Evolutionary conservation across 2,329 filamentous ascomycete genomes (phyloP).

Genomic region (Purpureocillium lavendulum): DNA sequence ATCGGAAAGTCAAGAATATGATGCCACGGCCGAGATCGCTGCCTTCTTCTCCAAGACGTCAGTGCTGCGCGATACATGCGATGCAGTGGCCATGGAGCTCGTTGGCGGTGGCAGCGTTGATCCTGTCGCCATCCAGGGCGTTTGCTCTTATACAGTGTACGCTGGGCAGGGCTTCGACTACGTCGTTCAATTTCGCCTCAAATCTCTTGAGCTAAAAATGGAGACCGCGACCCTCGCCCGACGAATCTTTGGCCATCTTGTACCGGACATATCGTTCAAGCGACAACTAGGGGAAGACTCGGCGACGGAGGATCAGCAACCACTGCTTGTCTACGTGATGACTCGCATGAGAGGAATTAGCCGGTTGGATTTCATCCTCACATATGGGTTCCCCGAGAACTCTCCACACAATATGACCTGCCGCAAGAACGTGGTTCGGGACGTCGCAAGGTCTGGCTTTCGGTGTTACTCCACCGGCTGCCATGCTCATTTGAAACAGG

Average conservation of each 20-base stretch:
- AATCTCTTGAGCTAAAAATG: constrained; percentile 1
- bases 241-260: constrained; percentile 13
- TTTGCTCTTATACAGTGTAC: constrained; percentile 5
- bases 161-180: constrained; percentile 2
- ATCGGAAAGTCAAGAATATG: too few relatives aligned
- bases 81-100: constrained; percentile 1
- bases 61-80: constrained; percentile 1
- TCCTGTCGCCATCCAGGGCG: constrained; percentile 1
- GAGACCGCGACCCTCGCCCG: not conserved
- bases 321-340: constrained; percentile 28
- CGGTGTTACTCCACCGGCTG: constrained; percentile 6
- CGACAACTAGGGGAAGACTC: constrained; percentile 17
- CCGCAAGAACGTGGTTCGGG: constrained; percentile 24
- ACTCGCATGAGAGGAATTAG: constrained; percentile 22
- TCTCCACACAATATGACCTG: constrained; percentile 20
- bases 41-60: constrained; percentile 3
- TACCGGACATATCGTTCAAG: constrained; percentile 16
- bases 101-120: not conserved
- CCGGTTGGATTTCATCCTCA: constrained; percentile 27
- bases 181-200: constrained; percentile 6
- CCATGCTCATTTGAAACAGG: too few relatives aligned
- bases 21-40: constrained; percentile 1
- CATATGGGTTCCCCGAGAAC: constrained; percentile 23
- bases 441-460: constrained; percentile 20
- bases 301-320: constrained; percentile 20